These are phyloP conservation scores for Thymus mandschuricus DNA, from an alignment of 257 asterid species.

Conservation along the genomic window DNA sequence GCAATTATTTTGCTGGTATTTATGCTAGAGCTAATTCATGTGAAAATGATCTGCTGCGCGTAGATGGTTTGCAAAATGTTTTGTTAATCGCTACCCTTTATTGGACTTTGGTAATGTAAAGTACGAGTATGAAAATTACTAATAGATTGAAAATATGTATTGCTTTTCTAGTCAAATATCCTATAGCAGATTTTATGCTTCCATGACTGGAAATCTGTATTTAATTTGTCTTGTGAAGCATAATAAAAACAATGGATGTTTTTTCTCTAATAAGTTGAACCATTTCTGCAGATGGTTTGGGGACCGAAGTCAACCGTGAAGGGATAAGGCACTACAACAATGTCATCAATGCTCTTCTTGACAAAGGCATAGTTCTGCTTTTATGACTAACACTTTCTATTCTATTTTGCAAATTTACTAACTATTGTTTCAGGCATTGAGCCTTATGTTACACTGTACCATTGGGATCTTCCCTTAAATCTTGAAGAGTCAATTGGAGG, in stretches of 20 bases:
- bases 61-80: too few relatives aligned
- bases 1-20: neutral
- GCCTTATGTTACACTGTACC: slow-evolving; percentile 55
- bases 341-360: slow-evolving; percentile 52
- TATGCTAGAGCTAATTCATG: slow-evolving; percentile 8
- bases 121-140: too few relatives aligned
- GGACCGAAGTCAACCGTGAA: slow-evolving; percentile 46
- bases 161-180: too few relatives aligned
- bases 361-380: slow-evolving; percentile 39
- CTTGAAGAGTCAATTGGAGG: slow-evolving; percentile 53
- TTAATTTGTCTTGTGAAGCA: neutral
- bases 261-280: neutral
- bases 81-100: neutral
- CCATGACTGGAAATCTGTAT: neutral
- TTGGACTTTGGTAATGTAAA: slow-evolving; percentile 9
- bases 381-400: neutral
- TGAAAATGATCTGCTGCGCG: too few relatives aligned
- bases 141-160: too few relatives aligned
- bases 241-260: slow-evolving; percentile 22
- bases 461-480: slow-evolving; percentile 66
- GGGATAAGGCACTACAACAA: slow-evolving; percentile 55
- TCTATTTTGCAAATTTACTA: slow-evolving; percentile 14
- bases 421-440: slow-evolving; percentile 48
- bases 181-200: too few relatives aligned
- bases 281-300: slow-evolving; percentile 54